phyloP scores from a whole-genome alignment of 1,139 yeast species.

The Yamadazyma trypodendri region DNA sequence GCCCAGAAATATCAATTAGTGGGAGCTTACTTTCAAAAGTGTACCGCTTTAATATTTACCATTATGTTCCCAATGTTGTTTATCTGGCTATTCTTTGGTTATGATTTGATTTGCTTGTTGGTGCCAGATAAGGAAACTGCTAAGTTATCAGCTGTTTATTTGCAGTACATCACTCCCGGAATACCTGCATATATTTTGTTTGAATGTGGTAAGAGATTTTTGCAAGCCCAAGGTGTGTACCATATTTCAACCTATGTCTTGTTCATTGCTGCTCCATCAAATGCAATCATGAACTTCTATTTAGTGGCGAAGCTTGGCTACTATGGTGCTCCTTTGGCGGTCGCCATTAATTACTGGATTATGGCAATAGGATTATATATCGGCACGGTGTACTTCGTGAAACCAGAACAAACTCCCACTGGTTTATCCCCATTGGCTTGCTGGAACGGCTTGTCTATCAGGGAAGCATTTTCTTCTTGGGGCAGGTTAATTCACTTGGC shows the following conservation, averaged over 20 bases:
- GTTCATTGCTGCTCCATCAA: constrained; percentile 53
- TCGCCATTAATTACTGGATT: constrained; percentile 54
- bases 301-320: constrained; percentile 41
- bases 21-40: constrained; percentile 53
- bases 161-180: constrained; percentile 50
- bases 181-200: constrained; percentile 55
- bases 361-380: constrained; percentile 49
- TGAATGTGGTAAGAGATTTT: constrained; percentile 54
- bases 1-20: constrained; percentile 53
- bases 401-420: constrained; percentile 39
- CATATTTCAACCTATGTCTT: constrained; percentile 53
- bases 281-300: constrained; percentile 46
- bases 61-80: constrained; percentile 51
- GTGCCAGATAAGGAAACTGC: constrained; percentile 53
- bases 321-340: constrained; percentile 60
- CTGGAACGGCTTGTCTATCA: constrained; percentile 34
- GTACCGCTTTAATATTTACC: constrained; percentile 49
- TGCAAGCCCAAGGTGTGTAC: constrained; percentile 55
- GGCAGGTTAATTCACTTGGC: constrained; percentile 46
- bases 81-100: constrained; percentile 50
- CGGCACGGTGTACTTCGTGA: constrained; percentile 38
- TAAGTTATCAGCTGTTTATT: constrained; percentile 48
- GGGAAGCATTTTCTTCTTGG: constrained; percentile 47
- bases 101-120: constrained; percentile 32
- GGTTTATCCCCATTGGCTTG: constrained; percentile 45